A percentile compares a stretch with the other conserved stretches of the same genome.
Conservation (phyloP, 1,284 basidiomycete genomes). For the Heterobasidion occidentale region DNA sequence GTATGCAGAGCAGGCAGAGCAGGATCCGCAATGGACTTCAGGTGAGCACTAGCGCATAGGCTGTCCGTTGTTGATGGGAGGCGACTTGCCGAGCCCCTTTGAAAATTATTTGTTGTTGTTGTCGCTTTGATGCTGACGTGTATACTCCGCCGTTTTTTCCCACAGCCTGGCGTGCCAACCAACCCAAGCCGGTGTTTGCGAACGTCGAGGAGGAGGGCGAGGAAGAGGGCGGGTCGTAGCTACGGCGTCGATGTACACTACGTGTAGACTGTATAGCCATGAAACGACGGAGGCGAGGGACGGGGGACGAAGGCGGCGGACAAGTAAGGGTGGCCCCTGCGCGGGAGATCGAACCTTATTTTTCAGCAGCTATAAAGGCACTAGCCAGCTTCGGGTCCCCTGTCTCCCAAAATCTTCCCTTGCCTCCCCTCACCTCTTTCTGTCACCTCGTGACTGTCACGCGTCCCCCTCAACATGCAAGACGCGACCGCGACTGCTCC, state of each 20-base stretch:
- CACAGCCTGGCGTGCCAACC: slow-evolving; percentile 75
- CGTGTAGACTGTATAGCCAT: slow-evolving; percentile 1
- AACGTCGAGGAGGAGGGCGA: slow-evolving; percentile 40
- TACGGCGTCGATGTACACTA: slow-evolving; percentile 7
- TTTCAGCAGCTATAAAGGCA: slow-evolving; percentile 71
- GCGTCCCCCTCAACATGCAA: slow-evolving; percentile 37
- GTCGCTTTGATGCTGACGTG: slow-evolving; percentile 56
- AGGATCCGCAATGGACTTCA: slow-evolving; percentile 75
- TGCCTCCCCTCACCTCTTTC: slow-evolving; percentile 20
- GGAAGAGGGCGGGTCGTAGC: slow-evolving; percentile 42
- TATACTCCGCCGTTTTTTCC: slow-evolving; percentile 48
- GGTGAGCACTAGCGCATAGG: slow-evolving; percentile 40
- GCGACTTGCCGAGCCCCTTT: slow-evolving; percentile 5
- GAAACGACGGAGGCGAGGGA: slow-evolving; percentile 8
- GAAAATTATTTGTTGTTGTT: slow-evolving; percentile 32
- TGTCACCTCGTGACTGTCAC: slow-evolving; percentile 32
- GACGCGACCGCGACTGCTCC: slow-evolving; percentile 37
- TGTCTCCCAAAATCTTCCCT: slow-evolving; percentile 63
- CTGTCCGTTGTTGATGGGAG: slow-evolving; percentile 2
- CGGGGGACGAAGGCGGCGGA: slow-evolving; percentile 13
- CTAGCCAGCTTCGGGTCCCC: slow-evolving; percentile 58
- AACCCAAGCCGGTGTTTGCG: slow-evolving; percentile 74
- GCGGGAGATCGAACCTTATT: slow-evolving; percentile 76
- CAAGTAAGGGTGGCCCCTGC: slow-evolving; percentile 43
- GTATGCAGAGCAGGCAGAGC: slow-evolving; percentile 74